These are phyloP conservation scores for Circinella minor DNA, from an alignment of 371 early-diverging fungal species.

Conservation along the genomic window DNA sequence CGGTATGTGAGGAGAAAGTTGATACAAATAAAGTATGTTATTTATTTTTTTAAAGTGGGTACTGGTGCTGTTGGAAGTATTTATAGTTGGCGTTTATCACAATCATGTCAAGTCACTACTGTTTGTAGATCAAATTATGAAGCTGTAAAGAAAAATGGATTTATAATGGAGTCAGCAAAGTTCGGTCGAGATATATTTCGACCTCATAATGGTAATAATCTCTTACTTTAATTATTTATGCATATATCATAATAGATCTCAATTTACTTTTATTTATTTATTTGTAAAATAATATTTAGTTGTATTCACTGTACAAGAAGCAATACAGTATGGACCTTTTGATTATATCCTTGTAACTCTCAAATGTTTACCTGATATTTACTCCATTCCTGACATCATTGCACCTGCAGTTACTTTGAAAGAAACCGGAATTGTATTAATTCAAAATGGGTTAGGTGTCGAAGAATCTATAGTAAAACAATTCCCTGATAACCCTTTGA, in stretches of 20 bases:
- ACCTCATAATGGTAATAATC: conserved; percentile 51
- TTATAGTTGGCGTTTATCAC: conserved; percentile 73
- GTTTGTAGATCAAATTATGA: conserved; percentile 86
- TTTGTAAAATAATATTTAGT: conserved; percentile 33
- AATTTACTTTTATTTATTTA: not conserved
- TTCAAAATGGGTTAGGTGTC: conserved; percentile 89
- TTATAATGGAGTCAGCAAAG: conserved; percentile 63
- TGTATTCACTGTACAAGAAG: conserved; percentile 59
- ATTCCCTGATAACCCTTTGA: conserved; percentile 72
- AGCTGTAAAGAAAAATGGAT: conserved; percentile 61
- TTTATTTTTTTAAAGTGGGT: conserved; percentile 61
- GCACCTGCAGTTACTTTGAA: conserved; percentile 61
- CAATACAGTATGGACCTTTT: conserved; percentile 44
- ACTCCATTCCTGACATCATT: conserved; percentile 66
- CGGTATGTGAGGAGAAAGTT: not conserved
- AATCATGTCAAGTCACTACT: conserved; percentile 63
- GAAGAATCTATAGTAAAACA: conserved; percentile 66
- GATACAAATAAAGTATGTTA: conserved; percentile 9
- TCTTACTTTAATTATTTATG: not conserved
- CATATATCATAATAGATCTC: not conserved
- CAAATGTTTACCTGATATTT: conserved; percentile 75
- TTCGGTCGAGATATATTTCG: conserved; percentile 66
- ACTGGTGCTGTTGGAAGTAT: conserved; percentile 83
- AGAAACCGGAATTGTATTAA: conserved; percentile 72
- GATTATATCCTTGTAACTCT: conserved; percentile 79